phyloP scores from a whole-genome alignment of 169 alveolate species.

The Cyclospora cayetanensis region DNA sequence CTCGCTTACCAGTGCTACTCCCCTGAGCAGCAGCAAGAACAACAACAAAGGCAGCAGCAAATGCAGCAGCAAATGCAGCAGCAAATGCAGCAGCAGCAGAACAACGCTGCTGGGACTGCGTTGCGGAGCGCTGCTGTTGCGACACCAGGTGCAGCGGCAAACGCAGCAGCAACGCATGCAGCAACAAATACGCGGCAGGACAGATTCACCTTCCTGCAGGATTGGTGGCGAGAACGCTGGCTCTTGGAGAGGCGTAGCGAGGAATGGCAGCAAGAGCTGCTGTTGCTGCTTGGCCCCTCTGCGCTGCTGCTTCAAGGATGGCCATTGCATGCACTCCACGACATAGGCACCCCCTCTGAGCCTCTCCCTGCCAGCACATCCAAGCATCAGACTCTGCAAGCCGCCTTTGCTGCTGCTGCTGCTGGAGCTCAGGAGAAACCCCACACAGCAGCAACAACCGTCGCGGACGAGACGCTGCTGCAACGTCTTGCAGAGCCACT shows the following conservation, averaged over 20 bases:
- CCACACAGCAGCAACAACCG: slow-evolving; percentile 43
- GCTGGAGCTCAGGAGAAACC: not conserved
- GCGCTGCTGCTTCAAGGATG: slow-evolving; percentile 60
- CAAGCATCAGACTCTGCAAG: not conserved
- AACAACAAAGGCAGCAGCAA: slow-evolving; percentile 35
- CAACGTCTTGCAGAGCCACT: slow-evolving; percentile 11
- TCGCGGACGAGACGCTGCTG: slow-evolving; percentile 15
- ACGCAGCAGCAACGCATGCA: slow-evolving; percentile 33
- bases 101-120: no score
- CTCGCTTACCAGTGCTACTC: slow-evolving; percentile 31
- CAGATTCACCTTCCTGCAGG: not conserved
- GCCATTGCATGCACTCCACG: slow-evolving; percentile 41
- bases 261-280: slow-evolving; percentile 61
- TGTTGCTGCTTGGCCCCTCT: slow-evolving; percentile 58
- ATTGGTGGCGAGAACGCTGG: slow-evolving; percentile 55
- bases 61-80: not conserved
- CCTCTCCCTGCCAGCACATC: not conserved
- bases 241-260: slow-evolving; percentile 35
- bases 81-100: not conserved
- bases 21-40: slow-evolving; percentile 39
- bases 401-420: slow-evolving; percentile 8
- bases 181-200: slow-evolving; percentile 18
- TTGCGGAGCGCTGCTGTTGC: not conserved
- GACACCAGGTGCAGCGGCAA: not conserved
- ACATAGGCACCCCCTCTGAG: not conserved